A percentile compares a stretch with the other conserved stretches of the same genome.
Conservation (phyloP, 1,284 basidiomycete genomes). For the Heimioporus retisporus region DNA sequence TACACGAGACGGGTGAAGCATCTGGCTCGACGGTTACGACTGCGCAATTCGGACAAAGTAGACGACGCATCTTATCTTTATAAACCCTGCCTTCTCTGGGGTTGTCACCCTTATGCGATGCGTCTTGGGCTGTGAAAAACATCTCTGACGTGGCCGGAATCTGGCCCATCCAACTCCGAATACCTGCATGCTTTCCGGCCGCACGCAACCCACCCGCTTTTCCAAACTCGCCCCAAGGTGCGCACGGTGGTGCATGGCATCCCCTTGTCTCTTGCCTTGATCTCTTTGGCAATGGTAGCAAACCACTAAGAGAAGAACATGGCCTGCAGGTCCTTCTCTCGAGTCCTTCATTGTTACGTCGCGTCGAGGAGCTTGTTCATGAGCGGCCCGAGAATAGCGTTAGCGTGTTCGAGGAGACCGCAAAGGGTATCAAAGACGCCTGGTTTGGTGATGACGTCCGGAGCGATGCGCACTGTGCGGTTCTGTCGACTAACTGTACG, state of each 20-base stretch:
- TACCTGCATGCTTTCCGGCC: slow-evolving; percentile 58
- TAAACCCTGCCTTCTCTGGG: slow-evolving; percentile 85
- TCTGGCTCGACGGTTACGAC: slow-evolving; percentile 50
- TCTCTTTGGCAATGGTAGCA: slow-evolving; percentile 80
- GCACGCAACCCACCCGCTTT: slow-evolving; percentile 57
- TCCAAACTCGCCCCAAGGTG: slow-evolving; percentile 66
- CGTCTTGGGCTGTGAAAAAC: slow-evolving; percentile 80
- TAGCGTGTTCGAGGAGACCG: slow-evolving; percentile 79
- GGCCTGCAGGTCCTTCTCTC: slow-evolving; percentile 77
- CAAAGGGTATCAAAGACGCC: slow-evolving; percentile 85
- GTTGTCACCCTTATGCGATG: slow-evolving; percentile 91
- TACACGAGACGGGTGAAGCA: slow-evolving; percentile 92
- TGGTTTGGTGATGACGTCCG: slow-evolving; percentile 72
- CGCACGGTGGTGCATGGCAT: slow-evolving; percentile 61
- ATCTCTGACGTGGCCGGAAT: slow-evolving; percentile 75
- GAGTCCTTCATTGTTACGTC: slow-evolving; percentile 71
- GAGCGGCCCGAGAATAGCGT: slow-evolving; percentile 63
- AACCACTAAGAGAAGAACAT: slow-evolving; percentile 92
- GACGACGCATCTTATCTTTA: slow-evolving; percentile 63
- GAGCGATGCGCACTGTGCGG: slow-evolving; percentile 65
- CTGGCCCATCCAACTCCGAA: slow-evolving; percentile 85
- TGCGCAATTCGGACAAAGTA: slow-evolving; percentile 8
- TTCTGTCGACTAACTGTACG: slow-evolving; percentile 63
- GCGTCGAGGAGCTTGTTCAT: slow-evolving; percentile 87
- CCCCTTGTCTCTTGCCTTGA: slow-evolving; percentile 66